Base-by-base conservation (phyloP, 768 basidiomycete species). In the Sporobolomyces roseus region DNA sequence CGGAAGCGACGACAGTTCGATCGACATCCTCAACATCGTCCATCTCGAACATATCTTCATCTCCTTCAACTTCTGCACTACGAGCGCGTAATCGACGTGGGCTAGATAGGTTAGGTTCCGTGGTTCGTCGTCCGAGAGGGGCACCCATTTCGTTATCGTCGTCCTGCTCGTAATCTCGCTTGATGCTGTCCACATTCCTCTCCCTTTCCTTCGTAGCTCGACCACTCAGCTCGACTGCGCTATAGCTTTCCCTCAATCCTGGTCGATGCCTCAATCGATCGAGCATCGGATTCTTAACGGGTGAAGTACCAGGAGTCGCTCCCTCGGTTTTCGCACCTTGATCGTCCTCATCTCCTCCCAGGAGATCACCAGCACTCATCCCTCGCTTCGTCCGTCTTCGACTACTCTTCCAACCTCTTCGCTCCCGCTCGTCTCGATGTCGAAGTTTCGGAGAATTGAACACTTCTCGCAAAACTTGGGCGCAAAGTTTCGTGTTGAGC, bases 401-500 rank as follows among this genome's bases (percentile, higher is more conserved):
- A 4, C 71, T 68, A 43, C 61, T 60, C 43, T 69, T 68, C 76
- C 77, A 71, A 33, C 64, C 58, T 49, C 77, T 59, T 72, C 85
- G 84, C 45, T 84, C 83, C 71, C 85, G 84, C 45, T 84, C 83
- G 65, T 65, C 89, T 83, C 54, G 52, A 65, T 65, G 89, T 83
- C 54, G 48, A 30, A 75, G 61, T 59, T 70, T 71, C 14, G 75
- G 75, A 27, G 70, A 70, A 45, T 87, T 85, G 69, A 97, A 81
- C 36, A 98, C 86, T 23, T 90, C 89, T 68, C 85, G 89, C 77
- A 99, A 94, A 52, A 99, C 91, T 74, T 94, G 92, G 76, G 98
- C 93, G 79, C 93, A 93, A 65, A 99, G 81, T 77, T 86, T 90
- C 45, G 89, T 91, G 78, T 99, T 98, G 67, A 97, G 93, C 61